Percentiles rank a stretch among this genome's conserved stretches.
Evolutionary conservation across 495 filamentous ascomycete genomes (phyloP).

Genomic region (Amniculicola lignicola): DNA sequence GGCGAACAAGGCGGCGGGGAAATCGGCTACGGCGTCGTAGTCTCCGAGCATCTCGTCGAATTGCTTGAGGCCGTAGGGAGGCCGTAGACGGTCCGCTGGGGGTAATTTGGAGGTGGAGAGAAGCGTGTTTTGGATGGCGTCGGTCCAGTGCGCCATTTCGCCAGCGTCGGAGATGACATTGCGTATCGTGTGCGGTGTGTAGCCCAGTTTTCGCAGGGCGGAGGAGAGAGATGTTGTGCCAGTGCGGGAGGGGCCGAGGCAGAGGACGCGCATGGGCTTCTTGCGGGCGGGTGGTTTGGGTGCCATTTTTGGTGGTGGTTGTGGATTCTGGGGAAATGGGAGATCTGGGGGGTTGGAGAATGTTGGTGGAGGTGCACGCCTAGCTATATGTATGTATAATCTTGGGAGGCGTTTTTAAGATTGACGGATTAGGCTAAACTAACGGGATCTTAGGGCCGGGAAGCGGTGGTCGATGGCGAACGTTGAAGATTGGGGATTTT

Average conservation of each 20-base stretch:
- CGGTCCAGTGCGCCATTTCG: slow-evolving; percentile 5
- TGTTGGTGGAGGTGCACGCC: background rate
- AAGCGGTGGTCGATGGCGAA: background rate
- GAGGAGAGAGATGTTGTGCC: slow-evolving; percentile 19
- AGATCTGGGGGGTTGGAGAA: background rate
- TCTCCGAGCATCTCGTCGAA: slow-evolving; percentile 50
- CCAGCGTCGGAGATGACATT: slow-evolving; percentile 1
- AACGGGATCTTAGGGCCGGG: background rate
- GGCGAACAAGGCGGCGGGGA: slow-evolving; percentile 41
- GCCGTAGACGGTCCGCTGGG: slow-evolving; percentile 41
- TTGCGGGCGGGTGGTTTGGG: slow-evolving; percentile 3
- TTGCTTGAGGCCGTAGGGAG: slow-evolving; percentile 34
- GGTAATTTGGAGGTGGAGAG: background rate
- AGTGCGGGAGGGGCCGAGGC: slow-evolving; percentile 25
- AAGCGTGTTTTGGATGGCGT: slow-evolving; percentile 10
- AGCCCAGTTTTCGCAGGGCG: slow-evolving; percentile 27
- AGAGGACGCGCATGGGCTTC: slow-evolving; percentile 27
- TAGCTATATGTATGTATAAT: background rate
- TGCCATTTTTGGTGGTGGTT: background rate
- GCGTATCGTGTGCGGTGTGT: slow-evolving; percentile 23
- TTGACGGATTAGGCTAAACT: slow-evolving; percentile 5
- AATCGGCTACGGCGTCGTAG: slow-evolving; percentile 45
- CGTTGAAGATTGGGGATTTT: background rate
- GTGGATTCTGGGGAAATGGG: background rate
- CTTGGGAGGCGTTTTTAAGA: background rate